Evolutionary conservation across 192 early-diverging fungal genomes (phyloP).

Genomic region (Coemansia sp.): DNA sequence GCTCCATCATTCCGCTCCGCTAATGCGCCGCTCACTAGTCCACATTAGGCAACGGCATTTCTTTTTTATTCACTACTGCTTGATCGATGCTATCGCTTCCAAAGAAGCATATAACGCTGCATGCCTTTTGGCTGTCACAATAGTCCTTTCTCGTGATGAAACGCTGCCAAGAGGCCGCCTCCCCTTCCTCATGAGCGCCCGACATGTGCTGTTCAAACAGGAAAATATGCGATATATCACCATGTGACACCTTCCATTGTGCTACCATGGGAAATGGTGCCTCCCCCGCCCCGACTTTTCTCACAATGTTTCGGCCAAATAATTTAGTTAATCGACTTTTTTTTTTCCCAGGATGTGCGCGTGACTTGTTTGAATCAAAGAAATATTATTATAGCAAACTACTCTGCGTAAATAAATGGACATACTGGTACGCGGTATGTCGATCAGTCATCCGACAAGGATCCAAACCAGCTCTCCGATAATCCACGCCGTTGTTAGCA

Average conservation of each 20-base stretch:
- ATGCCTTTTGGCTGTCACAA: neutral
- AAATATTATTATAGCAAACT: slow-evolving; percentile 30
- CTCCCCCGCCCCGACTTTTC: neutral
- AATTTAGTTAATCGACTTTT: neutral
- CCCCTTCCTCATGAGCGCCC: no score
- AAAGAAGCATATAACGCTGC: neutral
- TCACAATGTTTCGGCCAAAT: slow-evolving; percentile 1
- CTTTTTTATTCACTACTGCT: no score
- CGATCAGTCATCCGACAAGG: slow-evolving; percentile 47
- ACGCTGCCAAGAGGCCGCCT: neutral
- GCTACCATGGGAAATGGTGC: neutral
- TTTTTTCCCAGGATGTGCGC: neutral
- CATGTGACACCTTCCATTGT: neutral
- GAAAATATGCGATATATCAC: neutral
- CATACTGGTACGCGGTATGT: slow-evolving; percentile 57
- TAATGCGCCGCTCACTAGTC: neutral
- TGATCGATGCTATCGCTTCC: neutral
- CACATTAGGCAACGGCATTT: neutral
- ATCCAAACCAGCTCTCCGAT: slow-evolving; percentile 40
- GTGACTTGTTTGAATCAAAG: neutral
- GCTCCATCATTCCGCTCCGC: neutral
- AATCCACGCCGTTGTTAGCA: slow-evolving; percentile 46
- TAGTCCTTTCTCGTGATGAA: neutral
- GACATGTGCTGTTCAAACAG: no score
- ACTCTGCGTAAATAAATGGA: slow-evolving; percentile 52